Conservation (phyloP, 495 filamentous ascomycete genomes). For the Schizothecium vesticola region DNA sequence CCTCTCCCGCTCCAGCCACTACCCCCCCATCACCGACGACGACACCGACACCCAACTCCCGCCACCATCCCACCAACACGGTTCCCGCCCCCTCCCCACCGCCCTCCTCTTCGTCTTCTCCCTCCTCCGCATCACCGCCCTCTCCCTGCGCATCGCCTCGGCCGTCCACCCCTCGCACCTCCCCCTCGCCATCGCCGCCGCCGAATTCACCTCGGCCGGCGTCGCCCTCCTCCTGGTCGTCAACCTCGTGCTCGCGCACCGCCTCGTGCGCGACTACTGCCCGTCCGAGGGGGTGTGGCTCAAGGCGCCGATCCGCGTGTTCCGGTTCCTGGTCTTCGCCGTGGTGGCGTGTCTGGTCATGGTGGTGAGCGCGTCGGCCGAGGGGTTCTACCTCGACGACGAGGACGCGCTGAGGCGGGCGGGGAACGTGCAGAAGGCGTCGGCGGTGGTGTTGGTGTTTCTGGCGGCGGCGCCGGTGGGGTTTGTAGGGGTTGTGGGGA, state of each 20-base stretch:
- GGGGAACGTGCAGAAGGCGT: constrained; percentile 61
- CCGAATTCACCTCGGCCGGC: constrained; percentile 65
- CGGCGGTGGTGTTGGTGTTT: constrained; percentile 54
- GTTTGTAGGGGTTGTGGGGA: neutral
- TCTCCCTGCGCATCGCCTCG: constrained; percentile 55
- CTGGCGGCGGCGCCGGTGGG: constrained; percentile 63
- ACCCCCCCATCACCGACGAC: constrained; percentile 32
- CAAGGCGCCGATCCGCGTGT: constrained; percentile 33
- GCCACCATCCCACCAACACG: neutral
- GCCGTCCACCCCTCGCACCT: constrained; percentile 31
- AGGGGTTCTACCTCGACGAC: constrained; percentile 57
- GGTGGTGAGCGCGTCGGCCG: constrained; percentile 57
- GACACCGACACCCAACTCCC: constrained; percentile 25
- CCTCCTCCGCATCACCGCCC: constrained; percentile 52
- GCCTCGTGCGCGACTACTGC: constrained; percentile 65
- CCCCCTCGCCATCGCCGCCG: constrained; percentile 51
- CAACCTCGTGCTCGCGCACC: constrained; percentile 69
- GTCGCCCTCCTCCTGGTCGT: constrained; percentile 64
- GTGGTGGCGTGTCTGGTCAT: constrained; percentile 57
- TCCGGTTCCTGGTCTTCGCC: constrained; percentile 52
- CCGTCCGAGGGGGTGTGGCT: constrained; percentile 58
- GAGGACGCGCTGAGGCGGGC: constrained; percentile 27
- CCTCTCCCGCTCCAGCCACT: constrained; percentile 56
- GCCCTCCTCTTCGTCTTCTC: constrained; percentile 5
- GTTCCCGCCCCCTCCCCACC: neutral